Conservation (phyloP, 2,329 filamentous ascomycete species). For the Thielaviopsis cerberus region DNA sequence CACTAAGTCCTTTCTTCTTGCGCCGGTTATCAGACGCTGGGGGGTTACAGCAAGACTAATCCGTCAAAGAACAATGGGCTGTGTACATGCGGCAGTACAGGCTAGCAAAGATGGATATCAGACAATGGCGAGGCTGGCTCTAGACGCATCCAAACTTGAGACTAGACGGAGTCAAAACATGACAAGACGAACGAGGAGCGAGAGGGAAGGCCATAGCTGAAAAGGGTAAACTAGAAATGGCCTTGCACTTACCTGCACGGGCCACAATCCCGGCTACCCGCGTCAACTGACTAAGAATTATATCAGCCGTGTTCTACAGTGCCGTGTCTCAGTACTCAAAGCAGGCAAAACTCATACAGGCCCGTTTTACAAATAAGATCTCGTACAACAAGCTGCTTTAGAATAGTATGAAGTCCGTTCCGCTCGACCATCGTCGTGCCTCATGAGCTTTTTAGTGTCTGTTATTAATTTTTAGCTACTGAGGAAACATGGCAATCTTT, state of each 20-base stretch:
- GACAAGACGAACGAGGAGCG: background rate
- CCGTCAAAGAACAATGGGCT: background rate
- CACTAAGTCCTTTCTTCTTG: background rate
- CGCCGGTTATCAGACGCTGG: background rate
- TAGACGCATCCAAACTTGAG: background rate
- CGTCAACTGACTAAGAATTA: background rate
- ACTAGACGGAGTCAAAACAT: background rate
- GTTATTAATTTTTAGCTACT: background rate
- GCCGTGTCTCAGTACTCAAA: background rate
- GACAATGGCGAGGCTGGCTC: background rate
- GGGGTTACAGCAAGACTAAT: background rate
- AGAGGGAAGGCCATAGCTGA: background rate
- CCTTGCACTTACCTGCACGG: background rate
- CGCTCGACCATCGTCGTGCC: background rate
- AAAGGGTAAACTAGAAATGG: background rate
- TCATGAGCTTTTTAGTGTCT: background rate
- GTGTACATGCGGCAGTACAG: background rate
- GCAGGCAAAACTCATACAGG: background rate
- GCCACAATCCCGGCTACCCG: background rate
- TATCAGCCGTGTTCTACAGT: background rate
- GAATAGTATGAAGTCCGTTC: background rate
- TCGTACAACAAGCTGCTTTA: background rate
- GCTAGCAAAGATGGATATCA: background rate
- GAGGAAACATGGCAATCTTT: no score
- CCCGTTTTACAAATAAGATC: background rate